Conservation (phyloP, 129 eudicot species). For the Apium graveolens region DNA sequence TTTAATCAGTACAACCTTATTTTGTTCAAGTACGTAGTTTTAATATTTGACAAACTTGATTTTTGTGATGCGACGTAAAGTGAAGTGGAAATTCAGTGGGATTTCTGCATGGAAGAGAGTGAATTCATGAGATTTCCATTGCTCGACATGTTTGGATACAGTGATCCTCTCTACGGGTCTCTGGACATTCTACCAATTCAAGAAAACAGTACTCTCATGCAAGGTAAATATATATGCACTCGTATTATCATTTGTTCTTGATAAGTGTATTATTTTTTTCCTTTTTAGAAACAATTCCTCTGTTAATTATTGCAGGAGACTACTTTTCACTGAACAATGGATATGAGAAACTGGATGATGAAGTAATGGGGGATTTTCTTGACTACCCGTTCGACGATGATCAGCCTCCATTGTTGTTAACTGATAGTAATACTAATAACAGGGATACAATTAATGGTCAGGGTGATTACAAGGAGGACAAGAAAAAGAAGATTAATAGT, state of each 20-base stretch:
- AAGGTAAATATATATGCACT: slow-evolving; percentile 21
- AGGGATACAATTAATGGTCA: neutral
- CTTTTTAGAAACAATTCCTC: neutral
- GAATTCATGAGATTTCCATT: slow-evolving; percentile 4
- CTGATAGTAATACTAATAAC: neutral
- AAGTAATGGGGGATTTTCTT: neutral
- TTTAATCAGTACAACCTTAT: too few species aligned
- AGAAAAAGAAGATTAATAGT: neutral
- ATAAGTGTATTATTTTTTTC: neutral
- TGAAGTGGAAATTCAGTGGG: neutral
- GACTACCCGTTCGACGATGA: neutral
- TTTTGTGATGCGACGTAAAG: neutral
- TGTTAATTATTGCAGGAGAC: neutral
- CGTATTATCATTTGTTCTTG: neutral
- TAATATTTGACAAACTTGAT: too few species aligned
- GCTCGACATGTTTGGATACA: slow-evolving; percentile 1
- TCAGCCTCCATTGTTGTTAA: neutral
- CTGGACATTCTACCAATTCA: slow-evolving; percentile 33
- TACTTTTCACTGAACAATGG: neutral
- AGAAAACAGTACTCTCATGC: neutral
- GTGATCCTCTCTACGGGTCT: slow-evolving; percentile 35
- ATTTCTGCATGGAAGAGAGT: slow-evolving; percentile 15
- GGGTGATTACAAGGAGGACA: neutral
- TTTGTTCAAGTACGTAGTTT: too few species aligned
- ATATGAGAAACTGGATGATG: neutral